Percentiles rank a stretch among this genome's conserved stretches.
Conservation (phyloP, 192 early-diverging fungal genomes). For the Umbelopsis isabellina region DNA sequence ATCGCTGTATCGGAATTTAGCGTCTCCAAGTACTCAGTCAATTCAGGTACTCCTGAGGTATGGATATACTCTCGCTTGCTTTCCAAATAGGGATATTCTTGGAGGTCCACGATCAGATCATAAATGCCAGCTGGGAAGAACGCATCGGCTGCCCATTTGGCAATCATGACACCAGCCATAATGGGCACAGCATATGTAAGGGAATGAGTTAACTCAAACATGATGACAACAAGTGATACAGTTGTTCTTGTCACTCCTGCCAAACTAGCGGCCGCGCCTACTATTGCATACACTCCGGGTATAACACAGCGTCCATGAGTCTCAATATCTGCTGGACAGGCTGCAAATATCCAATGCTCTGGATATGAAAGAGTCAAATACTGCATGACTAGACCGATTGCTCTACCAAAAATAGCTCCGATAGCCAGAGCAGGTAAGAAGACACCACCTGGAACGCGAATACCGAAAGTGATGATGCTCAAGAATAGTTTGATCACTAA, state of each 20-base stretch:
- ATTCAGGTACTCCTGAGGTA: slow-evolving; percentile 59
- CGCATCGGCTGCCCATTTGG: slow-evolving; percentile 79
- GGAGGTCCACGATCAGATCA: slow-evolving; percentile 70
- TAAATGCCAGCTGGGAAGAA: slow-evolving; percentile 69
- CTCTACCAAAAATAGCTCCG: slow-evolving; percentile 89
- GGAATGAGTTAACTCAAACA: slow-evolving; percentile 98
- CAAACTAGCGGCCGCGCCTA: slow-evolving; percentile 90
- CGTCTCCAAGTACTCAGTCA: slow-evolving; percentile 68
- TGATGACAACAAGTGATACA: slow-evolving; percentile 92
- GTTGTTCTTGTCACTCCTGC: slow-evolving; percentile 88
- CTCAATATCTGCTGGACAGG: slow-evolving; percentile 74
- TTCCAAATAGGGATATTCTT: slow-evolving; percentile 78
- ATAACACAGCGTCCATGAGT: slow-evolving; percentile 72
- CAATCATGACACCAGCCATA: slow-evolving; percentile 40
- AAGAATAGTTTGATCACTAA: slow-evolving; percentile 63
- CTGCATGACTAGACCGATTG: slow-evolving; percentile 84
- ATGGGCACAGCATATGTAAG: slow-evolving; percentile 80
- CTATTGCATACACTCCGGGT: slow-evolving; percentile 93
- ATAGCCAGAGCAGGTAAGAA: slow-evolving; percentile 96
- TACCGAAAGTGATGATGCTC: slow-evolving; percentile 73
- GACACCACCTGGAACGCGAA: slow-evolving; percentile 83
- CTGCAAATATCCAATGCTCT: slow-evolving; percentile 68
- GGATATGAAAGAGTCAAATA: slow-evolving; percentile 61
- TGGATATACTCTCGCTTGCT: slow-evolving; percentile 74
- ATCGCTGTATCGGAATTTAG: slow-evolving; percentile 68